Evolutionary conservation across 805 yeast genomes (phyloP).

Genomic region (Yarrowia yakushimensis): DNA sequence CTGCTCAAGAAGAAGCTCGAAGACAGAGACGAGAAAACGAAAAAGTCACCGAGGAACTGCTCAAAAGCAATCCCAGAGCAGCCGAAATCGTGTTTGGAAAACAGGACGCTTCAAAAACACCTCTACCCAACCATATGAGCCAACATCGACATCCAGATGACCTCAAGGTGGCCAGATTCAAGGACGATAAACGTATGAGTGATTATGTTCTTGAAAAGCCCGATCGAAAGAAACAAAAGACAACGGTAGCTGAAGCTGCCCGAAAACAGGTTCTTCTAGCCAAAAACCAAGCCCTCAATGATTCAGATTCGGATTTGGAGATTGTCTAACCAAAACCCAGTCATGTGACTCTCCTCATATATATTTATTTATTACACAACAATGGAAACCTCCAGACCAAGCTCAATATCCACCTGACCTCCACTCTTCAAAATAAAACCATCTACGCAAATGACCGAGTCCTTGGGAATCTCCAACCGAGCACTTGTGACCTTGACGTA

Average conservation of each 20-base stretch:
- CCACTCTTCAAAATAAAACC: background rate
- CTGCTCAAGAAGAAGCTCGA: background rate
- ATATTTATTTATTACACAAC: background rate
- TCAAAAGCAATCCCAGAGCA: background rate
- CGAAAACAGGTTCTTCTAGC: background rate
- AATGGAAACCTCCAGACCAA: background rate
- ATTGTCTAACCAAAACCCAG: background rate
- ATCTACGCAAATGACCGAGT: constrained; percentile 8
- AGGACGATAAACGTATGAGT: background rate
- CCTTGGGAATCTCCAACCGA: background rate
- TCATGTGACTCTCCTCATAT: too few species aligned
- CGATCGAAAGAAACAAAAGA: background rate
- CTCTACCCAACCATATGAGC: background rate
- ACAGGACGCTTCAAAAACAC: background rate
- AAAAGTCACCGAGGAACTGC: background rate
- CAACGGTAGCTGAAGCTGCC: background rate
- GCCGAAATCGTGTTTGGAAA: background rate
- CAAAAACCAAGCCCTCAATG: background rate
- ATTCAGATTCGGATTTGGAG: background rate
- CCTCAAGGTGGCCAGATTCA: background rate
- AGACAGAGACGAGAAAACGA: background rate
- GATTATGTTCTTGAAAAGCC: background rate
- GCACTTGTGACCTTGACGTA: background rate
- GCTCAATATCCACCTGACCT: background rate
- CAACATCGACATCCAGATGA: constrained; percentile 1